A percentile compares a stretch with the other conserved stretches of the same genome.
Evolutionary conservation across 2,329 filamentous ascomycete genomes (phyloP).

Genomic region (Drechslera avenae): DNA sequence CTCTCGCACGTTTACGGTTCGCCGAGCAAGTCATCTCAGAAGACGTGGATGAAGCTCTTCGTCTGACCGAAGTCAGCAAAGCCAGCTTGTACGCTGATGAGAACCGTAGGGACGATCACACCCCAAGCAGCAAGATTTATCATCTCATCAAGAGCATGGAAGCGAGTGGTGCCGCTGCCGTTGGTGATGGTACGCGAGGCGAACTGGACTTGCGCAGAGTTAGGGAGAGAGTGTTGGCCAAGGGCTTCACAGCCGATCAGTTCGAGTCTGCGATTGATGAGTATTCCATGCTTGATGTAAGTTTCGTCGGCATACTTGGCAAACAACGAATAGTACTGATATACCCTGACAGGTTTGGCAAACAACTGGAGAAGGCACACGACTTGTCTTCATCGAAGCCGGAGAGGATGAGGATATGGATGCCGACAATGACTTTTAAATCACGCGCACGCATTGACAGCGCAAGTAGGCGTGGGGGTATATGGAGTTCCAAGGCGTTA

Average conservation of each 20-base stretch:
- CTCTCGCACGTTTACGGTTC: slow-evolving; percentile 89
- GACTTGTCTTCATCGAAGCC: slow-evolving; percentile 61
- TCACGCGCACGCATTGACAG: slow-evolving; percentile 13
- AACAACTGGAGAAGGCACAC: slow-evolving; percentile 59
- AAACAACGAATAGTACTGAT: slow-evolving; percentile 35
- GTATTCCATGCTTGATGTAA: slow-evolving; percentile 87
- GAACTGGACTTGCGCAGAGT: slow-evolving; percentile 89
- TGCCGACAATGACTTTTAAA: slow-evolving; percentile 44
- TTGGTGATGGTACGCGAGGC: slow-evolving; percentile 71
- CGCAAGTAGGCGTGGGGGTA: slow-evolving; percentile 23
- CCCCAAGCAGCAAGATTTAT: slow-evolving; percentile 88
- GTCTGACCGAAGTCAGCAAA: slow-evolving; percentile 91
- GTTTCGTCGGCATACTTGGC: slow-evolving; percentile 42
- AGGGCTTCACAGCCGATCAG: slow-evolving; percentile 96
- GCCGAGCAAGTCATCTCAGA: slow-evolving; percentile 82
- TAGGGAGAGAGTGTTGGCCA: slow-evolving; percentile 87
- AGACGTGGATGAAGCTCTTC: slow-evolving; percentile 93
- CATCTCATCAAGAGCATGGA: slow-evolving; percentile 89
- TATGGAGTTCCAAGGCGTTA: slow-evolving; percentile 37
- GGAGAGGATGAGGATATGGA: slow-evolving; percentile 53
- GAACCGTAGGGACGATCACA: slow-evolving; percentile 65
- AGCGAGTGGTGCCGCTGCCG: slow-evolving; percentile 79
- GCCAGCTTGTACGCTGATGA: slow-evolving; percentile 81
- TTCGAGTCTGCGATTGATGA: slow-evolving; percentile 85
- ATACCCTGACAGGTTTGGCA: slow-evolving; percentile 56